phyloP scores from a whole-genome alignment of 148 eudicot species.

The Heliamphora exappendiculata region DNA sequence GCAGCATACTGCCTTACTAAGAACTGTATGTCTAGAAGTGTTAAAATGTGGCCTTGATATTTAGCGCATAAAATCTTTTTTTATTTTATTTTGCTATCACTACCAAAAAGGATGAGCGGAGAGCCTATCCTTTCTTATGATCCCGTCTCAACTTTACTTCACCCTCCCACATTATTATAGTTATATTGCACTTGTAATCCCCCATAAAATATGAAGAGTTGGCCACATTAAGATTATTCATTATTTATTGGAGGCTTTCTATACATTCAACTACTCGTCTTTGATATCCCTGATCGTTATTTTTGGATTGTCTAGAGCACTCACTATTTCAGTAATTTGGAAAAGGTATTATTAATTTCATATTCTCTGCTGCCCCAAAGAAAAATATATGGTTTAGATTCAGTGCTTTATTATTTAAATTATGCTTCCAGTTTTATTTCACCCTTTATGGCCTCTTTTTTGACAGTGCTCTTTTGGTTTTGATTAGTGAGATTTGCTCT shows the following conservation, averaged over 20 bases:
- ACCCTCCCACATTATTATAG: constrained; percentile 1
- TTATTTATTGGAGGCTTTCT: not conserved
- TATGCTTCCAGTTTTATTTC: not conserved
- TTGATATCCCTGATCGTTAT: not conserved
- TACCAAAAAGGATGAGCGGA: not conserved
- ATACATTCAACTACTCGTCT: not conserved
- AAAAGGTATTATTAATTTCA: not conserved
- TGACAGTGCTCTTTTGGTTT: not conserved
- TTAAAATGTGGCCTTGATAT: not conserved
- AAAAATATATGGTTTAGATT: not conserved
- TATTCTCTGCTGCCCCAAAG: not conserved
- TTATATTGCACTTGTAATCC: not conserved
- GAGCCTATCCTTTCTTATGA: not conserved
- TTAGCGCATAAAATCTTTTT: not conserved
- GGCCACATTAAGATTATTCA: not conserved
- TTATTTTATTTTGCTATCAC: not conserved
- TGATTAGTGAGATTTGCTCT: not conserved
- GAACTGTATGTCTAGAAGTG: not conserved
- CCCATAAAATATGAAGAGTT: not conserved
- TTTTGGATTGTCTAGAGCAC: not conserved
- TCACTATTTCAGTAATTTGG: no score
- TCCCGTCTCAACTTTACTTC: not conserved
- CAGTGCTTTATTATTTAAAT: not conserved
- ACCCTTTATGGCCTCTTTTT: not conserved
- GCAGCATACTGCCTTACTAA: not conserved